Evolutionary conservation across 352 stramenopile species (phyloP).

Genomic region (Phytopythium chamaehyphon): DNA sequence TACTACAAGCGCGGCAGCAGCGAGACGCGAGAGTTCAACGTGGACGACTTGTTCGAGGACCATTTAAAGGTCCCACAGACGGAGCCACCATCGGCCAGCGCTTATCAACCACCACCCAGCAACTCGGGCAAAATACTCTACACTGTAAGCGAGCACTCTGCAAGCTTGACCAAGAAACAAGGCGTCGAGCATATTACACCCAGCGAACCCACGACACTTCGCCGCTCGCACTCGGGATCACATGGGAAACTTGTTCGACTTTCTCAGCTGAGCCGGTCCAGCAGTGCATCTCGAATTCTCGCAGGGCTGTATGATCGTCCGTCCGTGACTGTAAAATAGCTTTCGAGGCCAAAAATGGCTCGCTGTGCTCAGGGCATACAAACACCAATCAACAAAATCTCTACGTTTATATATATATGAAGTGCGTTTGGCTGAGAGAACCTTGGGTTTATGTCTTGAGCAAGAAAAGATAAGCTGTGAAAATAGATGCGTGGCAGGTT

Average conservation of each 20-base stretch:
- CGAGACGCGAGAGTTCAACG: constrained; percentile 20
- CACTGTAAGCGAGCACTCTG: not conserved
- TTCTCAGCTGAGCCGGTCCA: constrained; percentile 18
- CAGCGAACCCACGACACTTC: too few species aligned
- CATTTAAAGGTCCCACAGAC: constrained; percentile 7
- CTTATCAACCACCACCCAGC: not conserved
- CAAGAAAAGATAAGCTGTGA: too few species aligned
- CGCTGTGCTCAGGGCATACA: too few species aligned
- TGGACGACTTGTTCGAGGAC: constrained; percentile 25
- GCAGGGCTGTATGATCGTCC: constrained; percentile 2
- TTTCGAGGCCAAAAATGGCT: too few species aligned
- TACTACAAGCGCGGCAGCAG: constrained; percentile 31
- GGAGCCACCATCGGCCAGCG: not conserved
- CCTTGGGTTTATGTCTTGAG: too few species aligned
- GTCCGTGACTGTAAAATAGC: not conserved
- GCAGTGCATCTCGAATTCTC: constrained; percentile 6
- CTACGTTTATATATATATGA: too few species aligned
- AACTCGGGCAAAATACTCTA: not conserved
- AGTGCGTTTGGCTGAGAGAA: too few species aligned
- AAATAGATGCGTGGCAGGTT: too few species aligned
- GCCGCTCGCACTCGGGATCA: constrained; percentile 11
- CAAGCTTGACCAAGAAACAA: constrained; percentile 10
- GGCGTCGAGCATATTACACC: constrained; percentile 1
- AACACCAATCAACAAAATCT: too few species aligned
- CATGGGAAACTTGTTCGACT: constrained; percentile 16